These are phyloP conservation scores for Fusarium sp. DNA, from an alignment of 2,329 filamentous ascomycete species.

Conservation along the genomic window DNA sequence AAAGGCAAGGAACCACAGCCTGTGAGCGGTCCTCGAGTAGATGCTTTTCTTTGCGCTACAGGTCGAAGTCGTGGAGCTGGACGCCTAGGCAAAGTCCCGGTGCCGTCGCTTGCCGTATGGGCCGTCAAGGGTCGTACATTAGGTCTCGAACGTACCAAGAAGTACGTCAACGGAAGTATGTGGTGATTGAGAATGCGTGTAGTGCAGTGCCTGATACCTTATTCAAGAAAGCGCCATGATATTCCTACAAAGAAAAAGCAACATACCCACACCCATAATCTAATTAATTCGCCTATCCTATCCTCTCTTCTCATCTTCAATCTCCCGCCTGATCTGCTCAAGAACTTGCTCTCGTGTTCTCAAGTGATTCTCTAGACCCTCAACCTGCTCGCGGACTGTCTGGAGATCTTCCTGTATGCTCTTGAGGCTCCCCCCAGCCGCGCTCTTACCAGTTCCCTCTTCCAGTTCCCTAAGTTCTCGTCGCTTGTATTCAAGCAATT, in stretches of 20 bases:
- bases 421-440: conserved; percentile 78
- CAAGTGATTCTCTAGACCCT: conserved; percentile 87
- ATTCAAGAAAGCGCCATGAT: conserved; percentile 43
- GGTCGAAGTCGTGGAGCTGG: conserved; percentile 63
- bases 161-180: conserved; percentile 60
- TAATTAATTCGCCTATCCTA: conserved; percentile 46
- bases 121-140: conserved; percentile 63
- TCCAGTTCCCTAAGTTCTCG: conserved; percentile 80
- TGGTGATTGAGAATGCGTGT: conserved; percentile 44
- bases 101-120: conserved; percentile 64
- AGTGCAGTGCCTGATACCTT: conserved; percentile 39
- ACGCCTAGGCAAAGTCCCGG: conserved; percentile 57
- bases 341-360: conserved; percentile 79
- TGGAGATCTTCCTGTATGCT: conserved; percentile 86
- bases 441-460: conserved; percentile 73
- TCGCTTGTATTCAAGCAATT: conserved; percentile 94
- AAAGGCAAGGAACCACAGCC: conserved; percentile 55
- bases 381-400: conserved; percentile 93
- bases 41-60: conserved; percentile 59
- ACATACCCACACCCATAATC: conserved; percentile 21
- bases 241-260: conserved; percentile 42
- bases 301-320: conserved; percentile 83
- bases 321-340: conserved; percentile 79
- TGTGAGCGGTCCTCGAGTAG: conserved; percentile 60
- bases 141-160: conserved; percentile 55